Evolutionary conservation across 2,329 filamentous ascomycete species (phyloP).

Genomic region (Botryosphaeria dothidea): DNA sequence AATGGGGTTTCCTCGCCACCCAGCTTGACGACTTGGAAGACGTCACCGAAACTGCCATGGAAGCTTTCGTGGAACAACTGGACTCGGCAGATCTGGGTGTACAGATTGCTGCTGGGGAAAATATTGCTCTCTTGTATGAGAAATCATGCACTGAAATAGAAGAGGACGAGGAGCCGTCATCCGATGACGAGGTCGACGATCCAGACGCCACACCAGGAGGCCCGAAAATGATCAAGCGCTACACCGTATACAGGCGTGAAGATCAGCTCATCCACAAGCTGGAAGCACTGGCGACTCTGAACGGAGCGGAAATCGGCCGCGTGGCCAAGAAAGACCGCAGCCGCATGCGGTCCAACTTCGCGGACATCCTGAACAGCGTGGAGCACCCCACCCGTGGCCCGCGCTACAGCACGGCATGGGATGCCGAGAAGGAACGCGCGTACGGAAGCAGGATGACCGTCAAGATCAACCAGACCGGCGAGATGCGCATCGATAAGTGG

Average conservation of each 20-base stretch:
- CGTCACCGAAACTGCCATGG: slow-evolving; percentile 70
- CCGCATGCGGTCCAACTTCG: slow-evolving; percentile 65
- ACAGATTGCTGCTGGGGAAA: slow-evolving; percentile 74
- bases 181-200: slow-evolving; percentile 48
- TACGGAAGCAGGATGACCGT: slow-evolving; percentile 65
- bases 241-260: slow-evolving; percentile 66
- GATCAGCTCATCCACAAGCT: slow-evolving; percentile 62
- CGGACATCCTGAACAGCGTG: slow-evolving; percentile 65
- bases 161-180: slow-evolving; percentile 54
- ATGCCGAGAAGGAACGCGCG: slow-evolving; percentile 59
- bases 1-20: slow-evolving; percentile 80
- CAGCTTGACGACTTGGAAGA: slow-evolving; percentile 73
- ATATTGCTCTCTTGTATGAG: slow-evolving; percentile 82
- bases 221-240: slow-evolving; percentile 58
- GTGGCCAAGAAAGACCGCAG: slow-evolving; percentile 69
- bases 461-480: slow-evolving; percentile 58
- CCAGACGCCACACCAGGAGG: slow-evolving; percentile 23
- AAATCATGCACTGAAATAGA: slow-evolving; percentile 63
- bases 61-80: slow-evolving; percentile 83
- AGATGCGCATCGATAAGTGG: slow-evolving; percentile 69
- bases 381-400: slow-evolving; percentile 68
- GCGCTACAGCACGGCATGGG: slow-evolving; percentile 64
- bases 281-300: slow-evolving; percentile 59
- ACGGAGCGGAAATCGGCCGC: slow-evolving; percentile 49
- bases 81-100: slow-evolving; percentile 72